Conservation (phyloP, 352 stramenopile genomes). For the Peronospora farinosa region DNA sequence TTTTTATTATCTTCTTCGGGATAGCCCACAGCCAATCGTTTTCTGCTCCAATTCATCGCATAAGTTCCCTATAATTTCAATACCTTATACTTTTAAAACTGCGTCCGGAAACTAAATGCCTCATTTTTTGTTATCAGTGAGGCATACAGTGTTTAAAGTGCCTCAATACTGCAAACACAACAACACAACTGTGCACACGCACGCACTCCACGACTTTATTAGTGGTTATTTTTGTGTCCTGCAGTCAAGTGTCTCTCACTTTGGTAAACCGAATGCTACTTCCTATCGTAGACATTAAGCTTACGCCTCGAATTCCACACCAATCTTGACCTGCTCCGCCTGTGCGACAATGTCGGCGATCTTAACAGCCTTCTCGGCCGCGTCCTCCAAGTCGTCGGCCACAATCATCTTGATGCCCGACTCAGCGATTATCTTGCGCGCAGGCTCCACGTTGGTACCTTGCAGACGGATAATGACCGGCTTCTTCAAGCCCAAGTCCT, state of each 20-base stretch:
- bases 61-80: too few species aligned
- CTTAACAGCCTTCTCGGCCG: constrained; percentile 92
- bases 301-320: constrained; percentile 65
- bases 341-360: constrained; percentile 78
- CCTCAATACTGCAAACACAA: background rate
- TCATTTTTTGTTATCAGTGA: background rate
- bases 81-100: too few species aligned
- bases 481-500: constrained; percentile 95
- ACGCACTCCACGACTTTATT: constrained; percentile 29
- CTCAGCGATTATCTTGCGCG: constrained; percentile 89
- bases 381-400: constrained; percentile 92
- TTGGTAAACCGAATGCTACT: constrained; percentile 19
- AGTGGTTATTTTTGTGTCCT: constrained; percentile 21
- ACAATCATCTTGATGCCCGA: constrained; percentile 93
- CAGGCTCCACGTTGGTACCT: constrained; percentile 95
- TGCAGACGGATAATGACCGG: constrained; percentile 97
- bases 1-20: too few species aligned
- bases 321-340: constrained; percentile 65
- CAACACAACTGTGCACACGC: constrained; percentile 21
- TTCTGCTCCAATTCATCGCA: constrained; percentile 5
- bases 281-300: constrained; percentile 11
- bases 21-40: constrained; percentile 20
- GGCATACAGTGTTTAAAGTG: background rate
- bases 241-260: constrained; percentile 26
- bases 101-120: too few species aligned